Base-by-base conservation (phyloP, 2,329 filamentous ascomycete genomes). In the Talaromyces sp. region DNA sequence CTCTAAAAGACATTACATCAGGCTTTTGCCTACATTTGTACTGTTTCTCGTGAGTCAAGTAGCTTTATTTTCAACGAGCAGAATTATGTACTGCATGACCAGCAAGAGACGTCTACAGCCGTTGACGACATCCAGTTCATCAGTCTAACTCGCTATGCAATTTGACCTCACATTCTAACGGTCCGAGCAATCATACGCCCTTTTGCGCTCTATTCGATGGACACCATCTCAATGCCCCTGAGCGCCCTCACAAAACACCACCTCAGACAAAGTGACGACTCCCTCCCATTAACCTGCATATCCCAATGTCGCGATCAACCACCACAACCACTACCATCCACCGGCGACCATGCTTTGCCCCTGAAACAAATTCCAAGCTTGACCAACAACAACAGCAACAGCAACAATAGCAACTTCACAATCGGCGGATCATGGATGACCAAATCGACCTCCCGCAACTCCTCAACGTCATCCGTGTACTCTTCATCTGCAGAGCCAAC, bases 1-100 rank as follows among this genome's bases (percentile, higher is more conserved):
- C 17, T 59, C 22, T 17, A 34, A 25, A 40, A n/a, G 3, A 40
- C 40, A 65, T 65, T 62, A 65, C 64, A 65, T 65, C 64, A 65
- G 64, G 10, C 27, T 65, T 65, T 49, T 62, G 40, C 64, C 15
- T 63, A 58, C 61, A 49, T 29, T 31, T 29, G 15, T 47, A 11
- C 25, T 19, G 0, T 45, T 27, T 47, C 43, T 38, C 45, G 22
- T 25, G 17, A 51, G 10, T 56, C 17, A 36, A 17, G 31, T 36
- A 13, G 1, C 6, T 38, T 19, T n/a, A n/a, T n/a, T 58, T 13
- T 38, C 5, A 19, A 34, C 3, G n/a, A 58, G 5, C 31, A 56
- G 2, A 56, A 15, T 58, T 3, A 17, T 49, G 22, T 47, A 47
- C 22, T n/a, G 43, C n/a, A 45, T 45, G 7, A 45, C 11, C 19